These are phyloP conservation scores for Phycomyces nitens DNA, from an alignment of 192 early-diverging fungal species.

Conservation along the genomic window DNA sequence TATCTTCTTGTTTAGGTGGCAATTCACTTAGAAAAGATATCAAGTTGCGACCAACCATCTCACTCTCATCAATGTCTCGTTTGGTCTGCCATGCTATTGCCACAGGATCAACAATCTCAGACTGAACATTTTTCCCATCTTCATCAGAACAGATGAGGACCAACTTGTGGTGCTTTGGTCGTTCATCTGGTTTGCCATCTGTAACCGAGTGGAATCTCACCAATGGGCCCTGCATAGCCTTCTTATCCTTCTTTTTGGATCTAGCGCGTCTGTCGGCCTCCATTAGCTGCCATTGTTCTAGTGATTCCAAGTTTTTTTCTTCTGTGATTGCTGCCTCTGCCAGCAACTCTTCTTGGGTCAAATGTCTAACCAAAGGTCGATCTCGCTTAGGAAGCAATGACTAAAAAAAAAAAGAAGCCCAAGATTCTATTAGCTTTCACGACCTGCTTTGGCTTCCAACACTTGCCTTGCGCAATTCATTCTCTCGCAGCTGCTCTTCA, in stretches of 20 bases:
- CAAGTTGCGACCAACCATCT: constrained; percentile 46
- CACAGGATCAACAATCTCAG: constrained; percentile 5
- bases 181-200: constrained; percentile 36
- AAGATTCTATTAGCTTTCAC: neutral
- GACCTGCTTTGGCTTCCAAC: constrained; percentile 1
- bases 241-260: constrained; percentile 34
- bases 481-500: constrained; percentile 45
- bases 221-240: constrained; percentile 36
- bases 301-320: constrained; percentile 43
- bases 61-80: constrained; percentile 24
- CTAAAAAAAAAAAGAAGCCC: constrained; percentile 6
- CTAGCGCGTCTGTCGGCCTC: constrained; percentile 45
- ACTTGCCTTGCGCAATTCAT: constrained; percentile 32
- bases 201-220: constrained; percentile 48
- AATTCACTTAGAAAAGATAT: constrained; percentile 45
- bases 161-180: constrained; percentile 29
- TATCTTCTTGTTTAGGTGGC: too few species aligned
- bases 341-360: constrained; percentile 54
- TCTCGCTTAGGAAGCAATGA: constrained; percentile 44
- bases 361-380: constrained; percentile 31
- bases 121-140: neutral
- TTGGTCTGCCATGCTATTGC: constrained; percentile 12
- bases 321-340: constrained; percentile 52
- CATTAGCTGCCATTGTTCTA: constrained; percentile 48
- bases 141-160: constrained; percentile 16